phyloP scores from a whole-genome alignment of 2,329 filamentous ascomycete species.

The Madurella fahalii region DNA sequence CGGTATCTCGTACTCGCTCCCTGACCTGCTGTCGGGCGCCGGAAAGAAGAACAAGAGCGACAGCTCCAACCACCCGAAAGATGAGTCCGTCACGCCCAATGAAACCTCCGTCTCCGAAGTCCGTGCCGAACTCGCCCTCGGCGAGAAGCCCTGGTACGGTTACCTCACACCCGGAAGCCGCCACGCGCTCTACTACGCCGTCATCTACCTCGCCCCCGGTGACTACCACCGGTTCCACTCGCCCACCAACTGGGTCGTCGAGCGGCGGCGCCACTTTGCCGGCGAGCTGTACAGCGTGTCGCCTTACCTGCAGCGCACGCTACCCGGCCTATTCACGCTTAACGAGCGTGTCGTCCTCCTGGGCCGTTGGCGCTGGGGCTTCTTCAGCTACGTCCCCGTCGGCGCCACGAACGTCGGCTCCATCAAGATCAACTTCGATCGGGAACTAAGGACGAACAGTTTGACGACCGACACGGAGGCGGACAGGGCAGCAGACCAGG shows the following conservation, averaged over 20 bases:
- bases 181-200: constrained; percentile 83
- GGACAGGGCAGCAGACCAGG: constrained; percentile 77
- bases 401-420: constrained; percentile 96
- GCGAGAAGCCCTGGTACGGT: constrained; percentile 66
- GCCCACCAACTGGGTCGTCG: constrained; percentile 90
- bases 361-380: constrained; percentile 92
- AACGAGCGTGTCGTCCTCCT: constrained; percentile 94
- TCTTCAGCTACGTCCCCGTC: constrained; percentile 94
- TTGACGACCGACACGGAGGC: constrained; percentile 89
- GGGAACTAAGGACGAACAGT: constrained; percentile 88
- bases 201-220: constrained; percentile 92
- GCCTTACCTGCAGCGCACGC: constrained; percentile 85
- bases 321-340: constrained; percentile 91
- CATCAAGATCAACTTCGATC: constrained; percentile 95
- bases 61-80: constrained; percentile 50
- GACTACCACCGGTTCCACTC: constrained; percentile 99
- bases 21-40: constrained; percentile 77
- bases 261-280: constrained; percentile 92
- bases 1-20: constrained; percentile 91
- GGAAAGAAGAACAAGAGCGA: constrained; percentile 36
- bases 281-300: constrained; percentile 94
- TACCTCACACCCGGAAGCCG: constrained; percentile 57
- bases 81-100: constrained; percentile 67
- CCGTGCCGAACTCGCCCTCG: constrained; percentile 73
- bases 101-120: constrained; percentile 78